phyloP scores from a whole-genome alignment of 176 grass and related monocot genomes.

The Coix lacrymajobi region DNA sequence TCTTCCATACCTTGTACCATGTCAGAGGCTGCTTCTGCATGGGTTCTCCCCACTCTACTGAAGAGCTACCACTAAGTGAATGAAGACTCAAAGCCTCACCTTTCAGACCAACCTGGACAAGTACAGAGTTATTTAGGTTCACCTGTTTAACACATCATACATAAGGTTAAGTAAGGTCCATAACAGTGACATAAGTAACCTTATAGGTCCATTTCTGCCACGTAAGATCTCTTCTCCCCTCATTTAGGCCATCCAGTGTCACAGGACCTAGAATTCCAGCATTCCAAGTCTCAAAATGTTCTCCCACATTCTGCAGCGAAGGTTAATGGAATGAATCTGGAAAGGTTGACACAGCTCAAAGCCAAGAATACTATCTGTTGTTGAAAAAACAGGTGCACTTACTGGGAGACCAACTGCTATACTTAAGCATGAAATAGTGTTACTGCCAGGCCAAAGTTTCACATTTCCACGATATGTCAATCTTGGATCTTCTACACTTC shows the following conservation, averaged over 20 bases:
- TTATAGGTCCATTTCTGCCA: conserved; percentile 99
- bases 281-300: conserved; percentile 99
- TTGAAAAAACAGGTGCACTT: conserved; percentile 27
- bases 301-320: conserved; percentile 72
- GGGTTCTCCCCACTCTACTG: conserved; percentile 80
- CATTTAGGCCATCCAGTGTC: conserved; percentile 72
- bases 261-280: conserved; percentile 96
- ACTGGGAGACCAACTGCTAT: conserved; percentile 93
- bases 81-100: conserved; percentile 85
- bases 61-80: conserved; percentile 82
- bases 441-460: conserved; percentile 76
- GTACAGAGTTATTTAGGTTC: conserved; percentile 18
- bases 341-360: neutral
- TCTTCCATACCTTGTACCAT: conserved; percentile 81
- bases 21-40: conserved; percentile 78
- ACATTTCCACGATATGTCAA: conserved; percentile 70
- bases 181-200: conserved; percentile 33
- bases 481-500: conserved; percentile 75
- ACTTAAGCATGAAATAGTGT: conserved; percentile 93
- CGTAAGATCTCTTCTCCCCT: conserved; percentile 89
- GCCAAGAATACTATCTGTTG: neutral
- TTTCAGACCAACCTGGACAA: conserved; percentile 77
- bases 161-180: conserved; percentile 2
- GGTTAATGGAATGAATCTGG: conserved; percentile 11
- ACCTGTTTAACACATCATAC: neutral